Conservation (phyloP, 2,329 filamentous ascomycete species). For the Fusarium algeriense region DNA sequence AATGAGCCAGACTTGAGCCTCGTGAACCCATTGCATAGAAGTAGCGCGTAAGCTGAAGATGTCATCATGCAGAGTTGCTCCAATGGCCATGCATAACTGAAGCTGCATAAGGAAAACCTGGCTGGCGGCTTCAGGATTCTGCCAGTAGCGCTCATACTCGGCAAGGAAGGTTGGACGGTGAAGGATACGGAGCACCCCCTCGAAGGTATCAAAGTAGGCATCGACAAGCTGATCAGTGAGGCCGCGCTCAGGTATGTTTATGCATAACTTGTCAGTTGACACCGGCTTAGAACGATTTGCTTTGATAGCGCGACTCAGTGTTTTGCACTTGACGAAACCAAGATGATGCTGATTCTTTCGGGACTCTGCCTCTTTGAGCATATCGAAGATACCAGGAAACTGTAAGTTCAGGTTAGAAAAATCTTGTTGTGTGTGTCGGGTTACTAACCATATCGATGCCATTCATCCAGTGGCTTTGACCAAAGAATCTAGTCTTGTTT, state of each 20-base stretch:
- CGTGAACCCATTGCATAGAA: constrained; percentile 64
- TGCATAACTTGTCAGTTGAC: constrained; percentile 54
- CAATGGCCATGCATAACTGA: constrained; percentile 66
- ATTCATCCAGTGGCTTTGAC: constrained; percentile 65
- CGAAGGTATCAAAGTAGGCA: constrained; percentile 67
- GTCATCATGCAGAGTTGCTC: constrained; percentile 61
- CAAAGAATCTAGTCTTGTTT: constrained; percentile 60
- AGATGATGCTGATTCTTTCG: constrained; percentile 49
- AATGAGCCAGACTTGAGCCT: constrained; percentile 65
- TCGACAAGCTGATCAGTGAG: constrained; percentile 65
- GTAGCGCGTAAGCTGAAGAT: constrained; percentile 56
- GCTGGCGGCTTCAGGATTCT: constrained; percentile 55
- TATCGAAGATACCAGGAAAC: constrained; percentile 49
- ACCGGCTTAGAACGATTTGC: constrained; percentile 53
- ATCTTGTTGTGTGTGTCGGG: neutral
- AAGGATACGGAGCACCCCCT: constrained; percentile 68
- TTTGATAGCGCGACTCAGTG: constrained; percentile 58
- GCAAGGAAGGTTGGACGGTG: constrained; percentile 68
- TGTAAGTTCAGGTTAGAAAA: constrained; percentile 27
- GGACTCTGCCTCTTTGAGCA: constrained; percentile 45
- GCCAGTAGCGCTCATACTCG: constrained; percentile 66
- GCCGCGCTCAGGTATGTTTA: constrained; percentile 53
- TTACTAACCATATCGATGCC: constrained; percentile 56
- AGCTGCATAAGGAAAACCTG: constrained; percentile 64
- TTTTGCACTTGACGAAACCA: constrained; percentile 56